phyloP scores from a whole-genome alignment of 495 filamentous ascomycete species.

The Talaromyces wortmannii region DNA sequence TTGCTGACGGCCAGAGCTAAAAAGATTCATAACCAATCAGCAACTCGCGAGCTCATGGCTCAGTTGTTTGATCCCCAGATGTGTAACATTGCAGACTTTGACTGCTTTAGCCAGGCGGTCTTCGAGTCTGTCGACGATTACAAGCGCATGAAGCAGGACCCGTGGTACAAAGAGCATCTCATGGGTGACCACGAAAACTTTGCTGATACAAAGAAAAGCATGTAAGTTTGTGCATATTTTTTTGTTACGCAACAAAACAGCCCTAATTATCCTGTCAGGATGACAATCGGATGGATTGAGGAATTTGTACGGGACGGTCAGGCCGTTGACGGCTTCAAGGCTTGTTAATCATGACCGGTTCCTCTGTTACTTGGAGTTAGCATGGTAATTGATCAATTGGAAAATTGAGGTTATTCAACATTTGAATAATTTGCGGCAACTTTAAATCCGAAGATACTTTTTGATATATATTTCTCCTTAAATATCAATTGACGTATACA shows the following conservation, averaged over 20 bases:
- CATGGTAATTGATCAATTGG: too few species aligned
- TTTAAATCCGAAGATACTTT: too few species aligned
- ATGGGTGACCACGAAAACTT: conserved; percentile 37
- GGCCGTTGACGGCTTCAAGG: conserved; percentile 10
- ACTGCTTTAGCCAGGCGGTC: conserved; percentile 40
- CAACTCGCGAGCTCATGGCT: conserved; percentile 27
- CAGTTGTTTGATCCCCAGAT: conserved; percentile 31
- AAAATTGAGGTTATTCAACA: too few species aligned
- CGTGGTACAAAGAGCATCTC: conserved; percentile 29
- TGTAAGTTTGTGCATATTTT: conserved; percentile 11
- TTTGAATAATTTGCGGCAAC: too few species aligned
- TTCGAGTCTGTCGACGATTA: conserved; percentile 37
- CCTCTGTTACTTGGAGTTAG: too few species aligned
- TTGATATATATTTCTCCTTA: too few species aligned
- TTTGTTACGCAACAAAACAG: background rate
- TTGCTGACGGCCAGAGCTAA: background rate
- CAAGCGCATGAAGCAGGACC: conserved; percentile 28
- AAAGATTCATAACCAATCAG: conserved; percentile 27
- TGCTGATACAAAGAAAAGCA: conserved; percentile 36
- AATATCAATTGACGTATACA: too few species aligned
- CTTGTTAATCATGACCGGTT: background rate
- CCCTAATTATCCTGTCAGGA: conserved; percentile 6
- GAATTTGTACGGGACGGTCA: conserved; percentile 11
- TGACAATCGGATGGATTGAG: conserved; percentile 29
- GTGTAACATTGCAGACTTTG: conserved; percentile 34